Conservation (phyloP, 148 eudicot species). For the Drosera capensis region DNA sequence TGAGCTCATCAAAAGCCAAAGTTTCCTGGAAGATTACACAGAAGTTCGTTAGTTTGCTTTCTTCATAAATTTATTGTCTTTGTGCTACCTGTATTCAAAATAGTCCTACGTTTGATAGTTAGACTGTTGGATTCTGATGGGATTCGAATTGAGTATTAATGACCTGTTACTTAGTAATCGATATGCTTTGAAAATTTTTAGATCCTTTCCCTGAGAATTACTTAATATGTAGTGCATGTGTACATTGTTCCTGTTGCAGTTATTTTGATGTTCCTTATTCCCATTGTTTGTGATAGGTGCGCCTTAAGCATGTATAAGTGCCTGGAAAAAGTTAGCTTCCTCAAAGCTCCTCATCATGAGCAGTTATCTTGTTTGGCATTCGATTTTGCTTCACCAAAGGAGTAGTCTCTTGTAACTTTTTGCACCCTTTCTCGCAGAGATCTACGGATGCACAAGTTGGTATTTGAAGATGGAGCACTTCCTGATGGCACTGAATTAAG, state of each 20-base stretch:
- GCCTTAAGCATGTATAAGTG: no score
- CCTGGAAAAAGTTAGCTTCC: no score
- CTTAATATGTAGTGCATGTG: no score
- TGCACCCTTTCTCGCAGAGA: conserved; percentile 30
- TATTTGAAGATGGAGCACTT: conserved; percentile 65
- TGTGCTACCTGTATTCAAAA: neutral
- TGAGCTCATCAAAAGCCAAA: conserved; percentile 22
- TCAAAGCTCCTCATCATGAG: neutral
- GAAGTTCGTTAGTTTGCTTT: conserved; percentile 37
- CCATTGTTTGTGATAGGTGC: no score
- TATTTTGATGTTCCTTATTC: no score
- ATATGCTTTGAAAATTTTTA: no score
- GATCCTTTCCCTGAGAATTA: no score
- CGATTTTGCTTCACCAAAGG: neutral
- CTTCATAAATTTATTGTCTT: neutral
- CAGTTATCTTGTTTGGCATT: neutral
- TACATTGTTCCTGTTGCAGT: no score
- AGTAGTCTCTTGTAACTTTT: conserved; percentile 4
- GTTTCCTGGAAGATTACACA: conserved; percentile 58
- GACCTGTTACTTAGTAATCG: no score
- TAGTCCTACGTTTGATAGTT: no score
- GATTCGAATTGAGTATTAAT: no score
- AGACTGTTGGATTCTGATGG: no score
- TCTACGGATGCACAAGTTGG: conserved; percentile 52
- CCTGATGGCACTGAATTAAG: conserved; percentile 88